phyloP scores from a whole-genome alignment of 345 rosid genomes.

The Eucalyptus cladocalyx region DNA sequence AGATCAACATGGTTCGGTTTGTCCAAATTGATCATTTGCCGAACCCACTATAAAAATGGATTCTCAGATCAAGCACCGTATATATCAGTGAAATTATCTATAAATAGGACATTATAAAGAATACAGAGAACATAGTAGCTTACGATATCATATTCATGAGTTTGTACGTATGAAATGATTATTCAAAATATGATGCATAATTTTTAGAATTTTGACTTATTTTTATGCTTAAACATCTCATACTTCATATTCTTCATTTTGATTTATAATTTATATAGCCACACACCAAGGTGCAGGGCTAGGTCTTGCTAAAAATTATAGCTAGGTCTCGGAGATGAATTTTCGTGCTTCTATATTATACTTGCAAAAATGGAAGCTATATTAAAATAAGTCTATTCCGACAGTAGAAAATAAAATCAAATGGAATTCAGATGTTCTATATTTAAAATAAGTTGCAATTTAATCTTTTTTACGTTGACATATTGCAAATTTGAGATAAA shows the following conservation, averaged over 20 bases:
- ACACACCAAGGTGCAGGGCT: neutral
- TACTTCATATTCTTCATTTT: neutral
- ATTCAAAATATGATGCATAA: neutral
- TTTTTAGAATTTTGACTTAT: neutral
- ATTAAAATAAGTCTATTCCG: neutral
- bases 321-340: neutral
- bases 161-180: neutral
- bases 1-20: neutral
- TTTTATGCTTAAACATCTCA: neutral
- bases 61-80: neutral
- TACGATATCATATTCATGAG: neutral
- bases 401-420: neutral
- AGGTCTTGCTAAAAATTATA: neutral
- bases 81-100: neutral
- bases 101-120: neutral
- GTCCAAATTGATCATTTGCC: neutral
- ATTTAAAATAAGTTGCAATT: neutral
- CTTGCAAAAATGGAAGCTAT: neutral
- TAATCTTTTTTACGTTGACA: neutral
- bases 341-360: neutral
- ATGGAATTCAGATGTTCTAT: neutral
- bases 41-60: neutral
- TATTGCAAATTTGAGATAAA: neutral
- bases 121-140: neutral
- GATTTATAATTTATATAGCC: neutral